Conservation (phyloP, 2,329 filamentous ascomycete species). For the Tolypocladium ovalisporum region DNA sequence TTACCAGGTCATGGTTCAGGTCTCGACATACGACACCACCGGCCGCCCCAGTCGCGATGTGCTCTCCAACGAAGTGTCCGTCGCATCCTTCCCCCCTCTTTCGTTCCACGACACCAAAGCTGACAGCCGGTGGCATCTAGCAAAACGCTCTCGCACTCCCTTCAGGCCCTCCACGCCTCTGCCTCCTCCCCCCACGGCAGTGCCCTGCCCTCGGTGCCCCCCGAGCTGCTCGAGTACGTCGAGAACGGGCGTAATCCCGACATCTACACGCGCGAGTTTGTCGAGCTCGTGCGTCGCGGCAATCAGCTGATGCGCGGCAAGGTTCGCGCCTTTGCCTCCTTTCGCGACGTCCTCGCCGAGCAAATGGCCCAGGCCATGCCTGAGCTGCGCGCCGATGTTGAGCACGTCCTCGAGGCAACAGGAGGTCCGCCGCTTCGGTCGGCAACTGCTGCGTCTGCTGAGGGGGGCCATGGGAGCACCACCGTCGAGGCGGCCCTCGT, state of each 20-base stretch:
- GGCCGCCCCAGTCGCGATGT: conserved; percentile 42
- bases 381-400: conserved; percentile 44
- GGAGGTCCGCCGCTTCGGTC: conserved; percentile 15
- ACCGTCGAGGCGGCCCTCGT: background rate
- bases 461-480: background rate
- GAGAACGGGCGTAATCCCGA: conserved; percentile 63
- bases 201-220: conserved; percentile 42
- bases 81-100: background rate
- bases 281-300: conserved; percentile 53
- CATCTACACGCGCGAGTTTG: conserved; percentile 65
- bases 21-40: conserved; percentile 47
- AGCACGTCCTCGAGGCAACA: conserved; percentile 36
- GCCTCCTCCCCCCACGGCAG: conserved; percentile 24
- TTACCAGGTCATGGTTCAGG: conserved; percentile 53
- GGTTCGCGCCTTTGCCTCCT: conserved; percentile 46
- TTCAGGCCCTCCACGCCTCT: conserved; percentile 27
- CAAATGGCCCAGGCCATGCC: conserved; percentile 48
- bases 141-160: conserved; percentile 27
- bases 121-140: conserved; percentile 8
- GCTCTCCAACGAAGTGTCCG: conserved; percentile 41
- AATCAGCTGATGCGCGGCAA: conserved; percentile 61
- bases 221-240: conserved; percentile 57
- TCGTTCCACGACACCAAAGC: background rate
- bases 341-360: conserved; percentile 51
- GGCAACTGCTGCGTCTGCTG: background rate